These are phyloP conservation scores for Penicillium manginii DNA, from an alignment of 495 filamentous ascomycete species.

Conservation along the genomic window DNA sequence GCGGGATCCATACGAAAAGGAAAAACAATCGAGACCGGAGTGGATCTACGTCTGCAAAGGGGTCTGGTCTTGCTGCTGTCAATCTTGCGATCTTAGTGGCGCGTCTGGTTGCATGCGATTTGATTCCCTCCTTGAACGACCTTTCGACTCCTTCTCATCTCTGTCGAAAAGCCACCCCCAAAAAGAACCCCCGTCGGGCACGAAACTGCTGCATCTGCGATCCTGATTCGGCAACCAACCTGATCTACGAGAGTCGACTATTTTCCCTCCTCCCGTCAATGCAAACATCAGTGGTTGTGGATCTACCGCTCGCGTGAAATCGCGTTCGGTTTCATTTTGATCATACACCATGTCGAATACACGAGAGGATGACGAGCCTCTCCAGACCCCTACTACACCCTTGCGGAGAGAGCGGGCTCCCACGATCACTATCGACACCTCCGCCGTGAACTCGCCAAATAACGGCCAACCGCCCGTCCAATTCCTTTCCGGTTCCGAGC, in stretches of 20 bases:
- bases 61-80: slow-evolving; percentile 3
- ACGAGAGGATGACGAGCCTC: slow-evolving; percentile 28
- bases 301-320: slow-evolving; percentile 19
- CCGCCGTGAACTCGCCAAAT: slow-evolving; percentile 57
- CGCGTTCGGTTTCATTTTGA: slow-evolving; percentile 14
- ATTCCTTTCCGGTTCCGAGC: slow-evolving; percentile 40
- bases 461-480: slow-evolving; percentile 31
- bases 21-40: slow-evolving; percentile 17
- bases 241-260: background rate
- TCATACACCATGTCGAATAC: slow-evolving; percentile 40
- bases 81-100: slow-evolving; percentile 8
- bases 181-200: background rate
- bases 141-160: background rate
- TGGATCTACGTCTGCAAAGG: slow-evolving; percentile 20
- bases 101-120: slow-evolving; percentile 5
- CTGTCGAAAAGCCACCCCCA: background rate
- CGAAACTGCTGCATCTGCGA: background rate
- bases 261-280: slow-evolving; percentile 10
- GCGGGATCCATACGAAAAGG: slow-evolving; percentile 8
- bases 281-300: slow-evolving; percentile 12
- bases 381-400: slow-evolving; percentile 33
- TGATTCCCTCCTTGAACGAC: slow-evolving; percentile 6
- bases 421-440: slow-evolving; percentile 78
- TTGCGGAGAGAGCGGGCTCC: slow-evolving; percentile 56
- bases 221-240: background rate